phyloP scores from a whole-genome alignment of 2,329 filamentous ascomycete genomes.

The Fusarium siculi region DNA sequence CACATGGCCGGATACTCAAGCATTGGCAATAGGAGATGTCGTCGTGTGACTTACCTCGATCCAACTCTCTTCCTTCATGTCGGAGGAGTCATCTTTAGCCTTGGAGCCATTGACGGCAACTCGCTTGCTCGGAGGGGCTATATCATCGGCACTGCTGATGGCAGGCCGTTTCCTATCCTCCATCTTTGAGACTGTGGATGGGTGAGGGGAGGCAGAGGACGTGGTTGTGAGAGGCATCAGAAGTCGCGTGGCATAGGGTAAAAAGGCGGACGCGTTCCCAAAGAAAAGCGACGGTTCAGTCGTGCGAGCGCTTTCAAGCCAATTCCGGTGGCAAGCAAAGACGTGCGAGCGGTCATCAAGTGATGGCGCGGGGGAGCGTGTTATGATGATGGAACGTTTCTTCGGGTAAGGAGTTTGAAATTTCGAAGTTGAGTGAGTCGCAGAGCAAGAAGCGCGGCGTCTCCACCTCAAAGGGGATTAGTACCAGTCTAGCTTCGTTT shows the following conservation, averaged over 20 bases:
- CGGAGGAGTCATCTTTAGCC: conserved; percentile 64
- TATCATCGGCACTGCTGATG: conserved; percentile 80
- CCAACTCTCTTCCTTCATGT: conserved; percentile 70
- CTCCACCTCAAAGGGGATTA: conserved; percentile 42
- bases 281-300: conserved; percentile 44
- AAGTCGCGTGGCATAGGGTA: conserved; percentile 54
- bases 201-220: conserved; percentile 75
- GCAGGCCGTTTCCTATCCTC: conserved; percentile 99
- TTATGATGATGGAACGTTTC: conserved; percentile 50
- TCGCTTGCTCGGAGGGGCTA: conserved; percentile 90
- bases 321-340: conserved; percentile 49
- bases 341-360: conserved; percentile 51
- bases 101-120: conserved; percentile 86
- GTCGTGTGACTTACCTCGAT: conserved; percentile 69
- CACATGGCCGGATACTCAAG: conserved; percentile 21
- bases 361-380: conserved; percentile 46
- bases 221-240: conserved; percentile 90
- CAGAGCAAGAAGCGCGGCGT: conserved; percentile 50
- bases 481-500: conserved; percentile 48
- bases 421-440: conserved; percentile 57
- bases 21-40: conserved; percentile 37
- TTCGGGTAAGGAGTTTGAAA: conserved; percentile 56
- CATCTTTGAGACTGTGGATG: conserved; percentile 92
- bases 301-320: conserved; percentile 47
- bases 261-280: conserved; percentile 55